Evolutionary conservation across 768 basidiomycete species (phyloP), one percentile per base, ranked within the genome.

Genomic region (Russula ochroleuca): DNA sequence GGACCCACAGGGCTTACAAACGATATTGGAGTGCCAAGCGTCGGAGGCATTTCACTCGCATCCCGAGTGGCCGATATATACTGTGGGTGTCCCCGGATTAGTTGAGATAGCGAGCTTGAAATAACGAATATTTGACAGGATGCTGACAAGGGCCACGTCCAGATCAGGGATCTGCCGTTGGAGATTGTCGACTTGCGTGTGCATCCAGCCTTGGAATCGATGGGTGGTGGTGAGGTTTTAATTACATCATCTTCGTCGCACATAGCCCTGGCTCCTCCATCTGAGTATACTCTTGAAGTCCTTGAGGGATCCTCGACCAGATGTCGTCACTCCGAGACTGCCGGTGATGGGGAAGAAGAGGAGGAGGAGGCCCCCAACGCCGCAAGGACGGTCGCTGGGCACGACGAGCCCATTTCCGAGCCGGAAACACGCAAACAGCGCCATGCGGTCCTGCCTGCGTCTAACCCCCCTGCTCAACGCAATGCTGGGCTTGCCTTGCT

Each of bases 1-100:
- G 0, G 90, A 94, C 72, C 93, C 93, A 0, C 88, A 86, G 0
- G 94, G 94, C 3, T 73, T 97, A 43, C 77, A 86, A 66, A 83
- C 85, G 0, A 85, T 96, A 31, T 72, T 89, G 35, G 73, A 77
- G 0, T 95, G 94, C 72, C 78, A 73, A 2, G 83, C 78, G 43
- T 87, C 84, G 70, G 87, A 88, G 62, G 85, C 89, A 0, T 94
- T 94, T 72, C 93, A 95, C 72, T 90, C 90, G 0, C 93, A 95
- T 75, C 83, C 88, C 28, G 87, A 91, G 69, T 67, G 84, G 45
- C 90, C 90, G 7, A 92, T 94, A 72, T 94, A 94, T 71, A 94
- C 92, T 15, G 92, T 93, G 66, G 60, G 86, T 80, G 15, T 21
- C 19, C 25, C 52, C 28, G 5, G 33, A 15, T 50, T 8, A 48